Evolutionary conservation across 306 rosid species (phyloP).

Genomic region (Carpinus viminea): DNA sequence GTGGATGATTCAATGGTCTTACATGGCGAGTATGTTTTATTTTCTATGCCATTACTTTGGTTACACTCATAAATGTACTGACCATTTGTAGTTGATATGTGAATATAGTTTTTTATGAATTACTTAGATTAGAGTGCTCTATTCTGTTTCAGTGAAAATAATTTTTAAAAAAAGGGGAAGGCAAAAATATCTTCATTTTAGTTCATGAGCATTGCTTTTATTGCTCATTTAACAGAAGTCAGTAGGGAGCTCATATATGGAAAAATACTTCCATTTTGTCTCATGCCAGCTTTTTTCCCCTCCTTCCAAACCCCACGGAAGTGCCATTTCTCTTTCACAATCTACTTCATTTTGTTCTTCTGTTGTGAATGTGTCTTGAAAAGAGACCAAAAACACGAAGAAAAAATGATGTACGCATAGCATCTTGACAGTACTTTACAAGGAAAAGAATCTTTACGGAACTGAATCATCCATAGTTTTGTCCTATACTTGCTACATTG

Average conservation of each 20-base stretch:
- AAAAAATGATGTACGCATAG: not conserved
- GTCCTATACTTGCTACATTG: not conserved
- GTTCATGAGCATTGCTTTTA: not conserved
- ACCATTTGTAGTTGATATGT: not conserved
- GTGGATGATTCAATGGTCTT: slow-evolving; percentile 96
- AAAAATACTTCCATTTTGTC: not conserved
- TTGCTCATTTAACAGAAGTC: not conserved
- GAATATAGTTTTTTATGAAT: not conserved
- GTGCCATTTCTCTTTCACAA: not conserved
- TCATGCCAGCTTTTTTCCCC: not conserved
- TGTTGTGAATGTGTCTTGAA: slow-evolving; percentile 5
- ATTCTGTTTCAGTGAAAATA: not conserved
- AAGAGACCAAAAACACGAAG: not conserved
- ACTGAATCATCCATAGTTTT: not conserved
- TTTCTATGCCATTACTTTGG: slow-evolving; percentile 25
- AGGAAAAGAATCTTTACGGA: not conserved
- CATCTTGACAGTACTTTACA: not conserved
- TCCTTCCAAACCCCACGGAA: not conserved
- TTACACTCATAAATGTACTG: not conserved
- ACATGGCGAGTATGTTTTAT: slow-evolving; percentile 94
- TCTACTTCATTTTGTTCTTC: slow-evolving; percentile 4
- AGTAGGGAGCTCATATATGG: not conserved
- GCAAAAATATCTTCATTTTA: not conserved
- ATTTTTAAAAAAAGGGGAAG: not conserved
- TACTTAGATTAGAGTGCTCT: not conserved